phyloP scores from a whole-genome alignment of 169 alveolate species.

The Besnoitia besnoiti region DNA sequence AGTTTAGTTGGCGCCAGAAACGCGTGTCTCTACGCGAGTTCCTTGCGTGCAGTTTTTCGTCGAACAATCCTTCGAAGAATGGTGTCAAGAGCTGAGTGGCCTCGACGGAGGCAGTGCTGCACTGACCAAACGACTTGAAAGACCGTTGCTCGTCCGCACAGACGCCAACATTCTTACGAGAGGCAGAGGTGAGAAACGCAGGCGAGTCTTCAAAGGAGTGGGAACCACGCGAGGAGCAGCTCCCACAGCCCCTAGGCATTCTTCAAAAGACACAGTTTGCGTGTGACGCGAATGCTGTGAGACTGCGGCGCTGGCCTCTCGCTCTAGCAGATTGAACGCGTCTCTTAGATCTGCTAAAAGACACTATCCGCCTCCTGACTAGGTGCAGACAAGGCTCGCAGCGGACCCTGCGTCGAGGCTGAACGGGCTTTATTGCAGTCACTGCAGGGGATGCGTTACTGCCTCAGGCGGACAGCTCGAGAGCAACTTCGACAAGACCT shows the following conservation, averaged over 20 bases:
- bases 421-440: too few relatives aligned
- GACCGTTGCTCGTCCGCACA: not conserved
- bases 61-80: conserved; percentile 53
- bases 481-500: conserved; percentile 85
- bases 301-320: not conserved
- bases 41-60: conserved; percentile 60
- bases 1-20: too few relatives aligned
- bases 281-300: not conserved
- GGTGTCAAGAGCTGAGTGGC: conserved; percentile 62
- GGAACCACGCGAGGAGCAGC: too few relatives aligned
- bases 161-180: conserved; percentile 17
- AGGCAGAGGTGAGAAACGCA: conserved; percentile 42
- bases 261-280: too few relatives aligned
- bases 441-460: too few relatives aligned
- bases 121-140: not conserved
- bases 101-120: not conserved
- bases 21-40: conserved; percentile 25
- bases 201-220: too few relatives aligned
- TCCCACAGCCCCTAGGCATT: too few relatives aligned
- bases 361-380: too few relatives aligned
- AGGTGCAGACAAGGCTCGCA: too few relatives aligned
- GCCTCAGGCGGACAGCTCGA: conserved; percentile 76
- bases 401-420: too few relatives aligned
- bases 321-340: too few relatives aligned
- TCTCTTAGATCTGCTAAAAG: too few relatives aligned